A percentile compares a stretch with the other conserved stretches of the same genome.
phyloP scores from a whole-genome alignment of 768 basidiomycete genomes.

The Hypsizygus marmoreus region DNA sequence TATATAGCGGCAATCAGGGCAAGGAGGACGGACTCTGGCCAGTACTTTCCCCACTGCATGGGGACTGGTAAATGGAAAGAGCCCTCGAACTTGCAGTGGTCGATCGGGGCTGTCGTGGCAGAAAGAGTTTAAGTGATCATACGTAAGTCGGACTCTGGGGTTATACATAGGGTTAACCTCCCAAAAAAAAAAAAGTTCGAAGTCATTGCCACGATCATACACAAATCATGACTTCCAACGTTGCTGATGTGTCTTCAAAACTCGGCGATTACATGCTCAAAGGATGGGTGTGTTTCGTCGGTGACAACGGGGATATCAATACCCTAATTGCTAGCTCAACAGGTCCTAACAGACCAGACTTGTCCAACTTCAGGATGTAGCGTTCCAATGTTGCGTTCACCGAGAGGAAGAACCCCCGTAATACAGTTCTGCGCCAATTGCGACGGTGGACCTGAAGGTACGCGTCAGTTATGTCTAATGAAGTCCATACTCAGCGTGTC shows the following conservation, averaged over 20 bases:
- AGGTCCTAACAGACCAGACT: constrained; percentile 67
- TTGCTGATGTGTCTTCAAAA: constrained; percentile 58
- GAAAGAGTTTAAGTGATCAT: too few species aligned
- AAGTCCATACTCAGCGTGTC: constrained; percentile 11
- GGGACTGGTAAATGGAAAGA: constrained; percentile 19
- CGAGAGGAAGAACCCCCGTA: constrained; percentile 45
- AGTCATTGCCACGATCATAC: not conserved
- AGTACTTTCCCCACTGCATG: constrained; percentile 55
- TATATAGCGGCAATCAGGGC: constrained; percentile 41
- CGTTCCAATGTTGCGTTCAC: constrained; percentile 78
- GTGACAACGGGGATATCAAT: not conserved
- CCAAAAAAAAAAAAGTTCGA: too few species aligned
- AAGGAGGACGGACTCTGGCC: constrained; percentile 50
- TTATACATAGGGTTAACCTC: too few species aligned
- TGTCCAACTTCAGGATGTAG: constrained; percentile 60
- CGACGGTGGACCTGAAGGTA: constrained; percentile 33
- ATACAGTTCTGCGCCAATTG: constrained; percentile 68
- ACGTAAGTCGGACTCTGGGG: too few species aligned
- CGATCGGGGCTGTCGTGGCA: constrained; percentile 32
- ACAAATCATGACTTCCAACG: constrained; percentile 46
- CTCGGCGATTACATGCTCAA: constrained; percentile 75
- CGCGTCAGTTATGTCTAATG: not conserved
- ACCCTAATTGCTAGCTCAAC: not conserved
- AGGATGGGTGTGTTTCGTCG: constrained; percentile 60
- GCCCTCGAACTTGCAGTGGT: not conserved